Conservation (phyloP, 2,329 filamentous ascomycete species). For the Coniella lustricola region DNA sequence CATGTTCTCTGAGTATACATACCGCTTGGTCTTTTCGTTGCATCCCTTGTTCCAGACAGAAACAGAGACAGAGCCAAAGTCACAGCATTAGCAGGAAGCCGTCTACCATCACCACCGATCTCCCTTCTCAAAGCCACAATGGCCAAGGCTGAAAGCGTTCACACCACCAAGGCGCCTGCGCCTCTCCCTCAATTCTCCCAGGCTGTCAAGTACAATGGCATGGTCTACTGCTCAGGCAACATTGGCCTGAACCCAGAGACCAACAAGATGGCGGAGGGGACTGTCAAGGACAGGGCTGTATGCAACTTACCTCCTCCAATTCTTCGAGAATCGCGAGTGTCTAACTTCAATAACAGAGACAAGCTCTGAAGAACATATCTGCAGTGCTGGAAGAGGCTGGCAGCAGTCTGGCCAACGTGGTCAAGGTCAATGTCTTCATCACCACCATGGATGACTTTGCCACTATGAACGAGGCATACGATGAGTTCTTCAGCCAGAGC, state of each 20-base stretch:
- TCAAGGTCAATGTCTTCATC: slow-evolving; percentile 63
- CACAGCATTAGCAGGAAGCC: too few species aligned
- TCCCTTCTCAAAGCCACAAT: neutral
- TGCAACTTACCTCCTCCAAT: slow-evolving; percentile 11
- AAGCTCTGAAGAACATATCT: slow-evolving; percentile 51
- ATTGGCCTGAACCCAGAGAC: slow-evolving; percentile 52
- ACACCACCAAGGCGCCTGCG: slow-evolving; percentile 41
- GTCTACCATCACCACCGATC: too few species aligned
- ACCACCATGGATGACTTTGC: slow-evolving; percentile 59
- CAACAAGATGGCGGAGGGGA: slow-evolving; percentile 46
- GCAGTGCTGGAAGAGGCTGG: slow-evolving; percentile 55
- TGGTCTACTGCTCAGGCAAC: slow-evolving; percentile 64
- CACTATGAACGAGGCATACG: slow-evolving; percentile 49
- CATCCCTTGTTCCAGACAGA: too few species aligned
- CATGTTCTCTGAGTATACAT: too few species aligned
- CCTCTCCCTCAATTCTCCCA: slow-evolving; percentile 53
- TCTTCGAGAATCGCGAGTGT: slow-evolving; percentile 1
- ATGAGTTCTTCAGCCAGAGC: slow-evolving; percentile 37
- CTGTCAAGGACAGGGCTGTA: slow-evolving; percentile 47
- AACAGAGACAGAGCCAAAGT: too few species aligned
- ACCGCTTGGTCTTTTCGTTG: too few species aligned
- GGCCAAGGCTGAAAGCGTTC: slow-evolving; percentile 26
- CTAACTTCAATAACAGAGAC: slow-evolving; percentile 31
- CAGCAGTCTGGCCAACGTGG: slow-evolving; percentile 49
- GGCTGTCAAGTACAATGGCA: slow-evolving; percentile 54